These are phyloP conservation scores for Cystobasidiaceae sp. DNA, from an alignment of 1,284 basidiomycete species.

Conservation along the genomic window DNA sequence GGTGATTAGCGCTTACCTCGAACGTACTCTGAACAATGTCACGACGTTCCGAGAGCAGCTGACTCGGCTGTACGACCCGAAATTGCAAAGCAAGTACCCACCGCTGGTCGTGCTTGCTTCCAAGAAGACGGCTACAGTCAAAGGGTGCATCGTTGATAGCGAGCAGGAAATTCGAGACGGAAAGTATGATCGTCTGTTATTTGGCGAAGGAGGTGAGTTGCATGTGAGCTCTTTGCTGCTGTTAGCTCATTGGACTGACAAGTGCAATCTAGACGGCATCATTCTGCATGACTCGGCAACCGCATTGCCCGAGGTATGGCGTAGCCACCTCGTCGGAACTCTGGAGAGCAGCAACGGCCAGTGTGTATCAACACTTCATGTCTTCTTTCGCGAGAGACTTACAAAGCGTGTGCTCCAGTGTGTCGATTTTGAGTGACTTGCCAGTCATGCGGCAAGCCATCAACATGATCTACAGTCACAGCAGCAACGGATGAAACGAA, in stretches of 20 bases:
- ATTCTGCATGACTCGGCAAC: constrained; percentile 43
- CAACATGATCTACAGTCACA: not conserved
- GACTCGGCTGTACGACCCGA: constrained; percentile 35
- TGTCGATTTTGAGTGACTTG: constrained; percentile 16
- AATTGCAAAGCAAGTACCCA: constrained; percentile 40
- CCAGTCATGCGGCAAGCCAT: not conserved
- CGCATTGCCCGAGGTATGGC: constrained; percentile 38
- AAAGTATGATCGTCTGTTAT: constrained; percentile 32
- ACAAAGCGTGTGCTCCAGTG: not conserved
- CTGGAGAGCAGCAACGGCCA: constrained; percentile 19
- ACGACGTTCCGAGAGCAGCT: constrained; percentile 42
- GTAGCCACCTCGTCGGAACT: not conserved
- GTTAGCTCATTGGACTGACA: not conserved
- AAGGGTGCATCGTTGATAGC: constrained; percentile 40
- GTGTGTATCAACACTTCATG: not conserved
- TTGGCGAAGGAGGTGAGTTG: constrained; percentile 32
- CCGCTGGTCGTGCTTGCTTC: constrained; percentile 42
- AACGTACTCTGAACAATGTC: constrained; percentile 34
- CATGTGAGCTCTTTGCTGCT: not conserved
- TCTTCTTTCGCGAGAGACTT: not conserved
- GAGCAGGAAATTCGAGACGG: constrained; percentile 31
- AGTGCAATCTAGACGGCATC: constrained; percentile 42
- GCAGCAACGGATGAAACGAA: too few species aligned
- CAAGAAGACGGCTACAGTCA: constrained; percentile 43
- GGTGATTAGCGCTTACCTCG: constrained; percentile 34